phyloP scores from a whole-genome alignment of 306 rosid species.

The Dryas alaskensis region DNA sequence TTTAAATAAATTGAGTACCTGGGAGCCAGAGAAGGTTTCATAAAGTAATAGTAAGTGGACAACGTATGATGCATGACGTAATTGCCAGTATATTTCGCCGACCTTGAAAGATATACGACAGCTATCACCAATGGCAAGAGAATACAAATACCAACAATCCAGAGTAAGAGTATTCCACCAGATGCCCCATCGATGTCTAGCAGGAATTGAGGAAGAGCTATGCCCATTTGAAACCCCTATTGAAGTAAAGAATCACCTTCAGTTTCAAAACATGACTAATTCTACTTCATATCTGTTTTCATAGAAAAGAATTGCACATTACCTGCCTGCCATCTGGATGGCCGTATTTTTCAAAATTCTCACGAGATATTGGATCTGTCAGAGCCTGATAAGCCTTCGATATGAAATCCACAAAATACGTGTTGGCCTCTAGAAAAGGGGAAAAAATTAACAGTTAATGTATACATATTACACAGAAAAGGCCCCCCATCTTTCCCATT shows the following conservation, averaged over 20 bases:
- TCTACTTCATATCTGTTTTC: constrained; percentile 8
- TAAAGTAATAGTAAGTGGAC: constrained; percentile 73
- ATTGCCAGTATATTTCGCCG: constrained; percentile 91
- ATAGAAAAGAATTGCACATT: constrained; percentile 19
- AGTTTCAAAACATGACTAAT: constrained; percentile 15
- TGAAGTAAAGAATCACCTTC: constrained; percentile 28
- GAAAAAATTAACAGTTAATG: constrained; percentile 10
- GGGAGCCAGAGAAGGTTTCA: constrained; percentile 98
- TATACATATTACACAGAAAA: constrained; percentile 10
- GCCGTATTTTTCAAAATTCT: constrained; percentile 94
- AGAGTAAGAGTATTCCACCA: constrained; percentile 89
- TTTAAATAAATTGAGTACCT: constrained; percentile 42
- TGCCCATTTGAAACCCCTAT: constrained; percentile 99
- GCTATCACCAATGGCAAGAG: constrained; percentile 94
- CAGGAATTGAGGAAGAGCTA: constrained; percentile 93
- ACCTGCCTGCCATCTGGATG: constrained; percentile 99
- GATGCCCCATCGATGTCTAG: constrained; percentile 84
- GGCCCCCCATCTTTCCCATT: constrained; percentile 1
- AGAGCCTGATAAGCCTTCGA: constrained; percentile 96
- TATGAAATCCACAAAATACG: constrained; percentile 82
- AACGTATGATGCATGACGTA: constrained; percentile 98
- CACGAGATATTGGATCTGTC: constrained; percentile 83
- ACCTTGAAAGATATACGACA: constrained; percentile 91
- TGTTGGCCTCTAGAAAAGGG: constrained; percentile 62
- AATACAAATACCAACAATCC: constrained; percentile 97